A percentile compares a stretch with the other conserved stretches of the same genome.
These are phyloP conservation scores for Colletotrichum abscissum DNA, from an alignment of 2,329 filamentous ascomycete species.

Conservation along the genomic window DNA sequence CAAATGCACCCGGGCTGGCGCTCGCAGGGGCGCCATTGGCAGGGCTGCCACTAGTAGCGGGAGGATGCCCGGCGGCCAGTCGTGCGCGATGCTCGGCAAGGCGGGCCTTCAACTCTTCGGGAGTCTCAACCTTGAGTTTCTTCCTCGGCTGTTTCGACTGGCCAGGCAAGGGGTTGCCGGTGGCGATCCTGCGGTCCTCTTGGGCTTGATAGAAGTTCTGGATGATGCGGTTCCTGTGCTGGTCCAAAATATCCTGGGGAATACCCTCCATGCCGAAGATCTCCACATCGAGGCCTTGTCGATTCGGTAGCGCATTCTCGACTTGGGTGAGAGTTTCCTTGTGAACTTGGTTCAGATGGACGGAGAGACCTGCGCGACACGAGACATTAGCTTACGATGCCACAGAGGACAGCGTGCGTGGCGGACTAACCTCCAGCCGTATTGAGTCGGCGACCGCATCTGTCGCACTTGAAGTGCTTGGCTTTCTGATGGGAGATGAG, in stretches of 20 bases:
- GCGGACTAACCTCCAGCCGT: constrained; percentile 84
- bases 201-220: constrained; percentile 88
- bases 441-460: constrained; percentile 88
- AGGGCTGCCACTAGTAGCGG: constrained; percentile 62
- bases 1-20: constrained; percentile 66
- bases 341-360: constrained; percentile 98
- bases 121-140: constrained; percentile 78
- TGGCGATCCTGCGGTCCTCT: constrained; percentile 82
- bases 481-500: constrained; percentile 97
- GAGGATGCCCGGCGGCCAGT: constrained; percentile 69
- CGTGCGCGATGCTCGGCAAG: constrained; percentile 81
- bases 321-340: constrained; percentile 90
- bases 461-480: constrained; percentile 99
- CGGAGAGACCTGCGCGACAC: constrained; percentile 77
- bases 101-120: constrained; percentile 83
- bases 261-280: constrained; percentile 99
- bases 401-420: neutral
- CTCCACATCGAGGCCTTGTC: constrained; percentile 88
- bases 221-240: constrained; percentile 88
- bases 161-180: constrained; percentile 84
- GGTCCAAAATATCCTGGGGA: constrained; percentile 83
- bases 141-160: constrained; percentile 74
- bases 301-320: constrained; percentile 91
- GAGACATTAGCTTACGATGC: constrained; percentile 28
- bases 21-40: constrained; percentile 47